These are phyloP conservation scores for Dichotomocladium elegans DNA, from an alignment of 371 early-diverging fungal species.

Conservation along the genomic window DNA sequence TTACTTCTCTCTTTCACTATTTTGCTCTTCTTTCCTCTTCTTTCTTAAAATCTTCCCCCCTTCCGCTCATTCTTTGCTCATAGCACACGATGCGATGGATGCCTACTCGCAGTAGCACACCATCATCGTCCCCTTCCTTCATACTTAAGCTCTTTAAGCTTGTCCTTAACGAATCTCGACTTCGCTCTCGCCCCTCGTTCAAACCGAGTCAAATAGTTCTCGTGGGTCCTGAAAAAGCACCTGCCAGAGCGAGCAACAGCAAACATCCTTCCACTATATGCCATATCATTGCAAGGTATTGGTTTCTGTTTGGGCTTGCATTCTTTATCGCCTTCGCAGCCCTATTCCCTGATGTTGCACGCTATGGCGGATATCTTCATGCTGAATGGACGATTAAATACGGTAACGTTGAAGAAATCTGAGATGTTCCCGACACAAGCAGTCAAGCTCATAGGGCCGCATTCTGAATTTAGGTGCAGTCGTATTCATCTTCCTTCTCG, in stretches of 20 bases:
- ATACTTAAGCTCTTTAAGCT: neutral
- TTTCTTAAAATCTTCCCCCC: neutral
- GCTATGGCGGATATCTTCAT: slow-evolving; percentile 49
- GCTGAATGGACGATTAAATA: slow-evolving; percentile 62
- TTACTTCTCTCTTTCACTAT: no score
- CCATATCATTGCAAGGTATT: slow-evolving; percentile 17
- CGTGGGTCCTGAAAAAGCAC: no score
- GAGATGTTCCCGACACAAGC: neutral
- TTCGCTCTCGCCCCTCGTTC: slow-evolving; percentile 5
- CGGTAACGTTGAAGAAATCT: slow-evolving; percentile 17
- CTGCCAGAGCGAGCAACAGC: no score
- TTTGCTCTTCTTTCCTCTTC: neutral
- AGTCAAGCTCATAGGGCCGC: no score
- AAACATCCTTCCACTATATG: neutral
- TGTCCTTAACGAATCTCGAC: slow-evolving; percentile 6
- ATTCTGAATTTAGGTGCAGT: slow-evolving; percentile 43
- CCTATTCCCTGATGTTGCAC: slow-evolving; percentile 53
- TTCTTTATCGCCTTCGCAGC: slow-evolving; percentile 54
- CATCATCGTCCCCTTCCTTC: neutral
- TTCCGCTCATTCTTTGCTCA: neutral
- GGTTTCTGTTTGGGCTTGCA: slow-evolving; percentile 55
- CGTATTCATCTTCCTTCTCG: slow-evolving; percentile 59
- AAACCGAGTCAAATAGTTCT: neutral
- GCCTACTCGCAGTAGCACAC: neutral
- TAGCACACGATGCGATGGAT: neutral